Evolutionary conservation across 2,329 filamentous ascomycete species (phyloP), one percentile per base, ranked within the genome.

Genomic region (Neopestalotiopsis clavispora): DNA sequence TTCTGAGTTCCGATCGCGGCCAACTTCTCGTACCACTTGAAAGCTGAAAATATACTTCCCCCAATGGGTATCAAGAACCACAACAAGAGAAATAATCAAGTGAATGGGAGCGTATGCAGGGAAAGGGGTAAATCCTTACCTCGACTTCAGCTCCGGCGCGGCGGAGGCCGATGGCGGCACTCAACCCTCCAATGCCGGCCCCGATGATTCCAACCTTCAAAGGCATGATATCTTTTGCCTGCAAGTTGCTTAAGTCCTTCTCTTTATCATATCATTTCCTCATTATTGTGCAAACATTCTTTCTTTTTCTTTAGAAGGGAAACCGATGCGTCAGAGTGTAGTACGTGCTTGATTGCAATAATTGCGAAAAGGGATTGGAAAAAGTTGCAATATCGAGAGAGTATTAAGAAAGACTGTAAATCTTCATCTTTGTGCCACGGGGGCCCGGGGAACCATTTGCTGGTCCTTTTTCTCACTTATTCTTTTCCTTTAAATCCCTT

Each of bases 141-240:
- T 70, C 69, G 34, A 68, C 67, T 13, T 69, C 40, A 38, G 67
- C 67, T n/a, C 71, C 69, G 45, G 68, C 62, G 34, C 69, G 69
- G 38, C 69, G 66, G 34, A 71, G 62, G 60, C 42, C 68, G 59
- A 71, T 68, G 38, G 69, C 69, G 32, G 68, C 68, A 62, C 68
- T 69, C 34, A 71, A 56, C 14, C 69, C 69, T 40, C 57, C 68
- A 20, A 71, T 69, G n/a, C 69, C 69, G n/a, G 69, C 69, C 23
- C 69, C 69, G 12, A 71, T 57, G 45, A 71, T 64, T 40, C 69
- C 68, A 45, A 71, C 68, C 59, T 63, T 30, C 28, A 70, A 67
- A 30, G 69, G 63, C 69, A 70, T 28, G 3, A 28, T 70, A 34
- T 56, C 14, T 61, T 20, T 45, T 61, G 34, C 45, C 20, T 4